Evolutionary conservation across 345 rosid species (phyloP), one percentile per base, ranked within the genome.

Genomic region (Hevea brasiliensis): DNA sequence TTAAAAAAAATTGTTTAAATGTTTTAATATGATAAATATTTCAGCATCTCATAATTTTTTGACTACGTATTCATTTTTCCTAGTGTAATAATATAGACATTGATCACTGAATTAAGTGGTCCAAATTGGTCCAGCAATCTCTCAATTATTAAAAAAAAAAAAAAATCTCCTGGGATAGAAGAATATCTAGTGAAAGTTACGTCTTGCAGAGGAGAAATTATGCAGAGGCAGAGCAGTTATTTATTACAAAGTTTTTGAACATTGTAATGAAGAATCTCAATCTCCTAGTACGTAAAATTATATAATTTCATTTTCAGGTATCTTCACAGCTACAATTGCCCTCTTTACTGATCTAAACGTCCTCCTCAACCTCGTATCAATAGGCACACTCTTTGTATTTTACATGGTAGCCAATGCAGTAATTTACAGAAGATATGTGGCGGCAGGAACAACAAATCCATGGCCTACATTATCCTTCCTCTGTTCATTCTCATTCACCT

Each of bases 371-470:
- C 97, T 94, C 0, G 93, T 94, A 40, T 90, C 98, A 13, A 94
- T 94, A 5, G 98, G 98, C 64, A 92, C 98, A 0, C 86, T 94
- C 26, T 94, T 94, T 21, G 97, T 94, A 50, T 94, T 94, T 44
- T 94, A 88, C 92, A 90, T 92, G 97, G 98, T 94, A 40, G 95
- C 97, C 3, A 94, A 90, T 69, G 98, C 98, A 0, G 86, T 92
- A 32, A 77, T 94, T 57, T 92, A 87, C 82, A 83, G 89, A 55
- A 92, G 98, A 41, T 94, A 94, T 17, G 95, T 89, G 0, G 78
- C 73, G 0, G n/a, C 80, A n/a, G 87, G 90, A 81, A 86, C 91
- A 10, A 88, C 89, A 0, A 84, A 85, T 66, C 93, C 95, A 13
- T 82, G 92, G 90, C 92, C 97, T 14, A 88, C 97, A 35, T 42